phyloP scores from a whole-genome alignment of 768 basidiomycete species.

The Kwoniella sp. region DNA sequence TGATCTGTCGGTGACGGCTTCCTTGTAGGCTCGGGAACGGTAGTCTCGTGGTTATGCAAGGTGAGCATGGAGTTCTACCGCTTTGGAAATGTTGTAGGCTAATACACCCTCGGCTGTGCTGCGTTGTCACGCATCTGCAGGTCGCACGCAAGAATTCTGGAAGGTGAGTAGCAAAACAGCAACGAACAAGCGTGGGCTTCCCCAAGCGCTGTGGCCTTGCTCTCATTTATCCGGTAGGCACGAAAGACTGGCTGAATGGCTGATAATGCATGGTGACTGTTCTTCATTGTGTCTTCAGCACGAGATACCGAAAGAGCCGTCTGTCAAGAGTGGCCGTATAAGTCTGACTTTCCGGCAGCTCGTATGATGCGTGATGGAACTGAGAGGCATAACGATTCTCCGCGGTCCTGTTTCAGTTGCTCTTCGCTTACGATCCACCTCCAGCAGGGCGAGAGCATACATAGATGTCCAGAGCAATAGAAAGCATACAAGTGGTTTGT shows the following conservation, averaged over 20 bases:
- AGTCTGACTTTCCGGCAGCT: slow-evolving; percentile 59
- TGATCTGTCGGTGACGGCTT: no score
- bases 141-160: slow-evolving; percentile 58
- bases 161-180: slow-evolving; percentile 55
- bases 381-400: no score
- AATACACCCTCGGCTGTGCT: not conserved
- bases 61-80: slow-evolving; percentile 24
- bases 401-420: no score
- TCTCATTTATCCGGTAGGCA: no score
- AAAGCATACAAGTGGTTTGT: not conserved
- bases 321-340: slow-evolving; percentile 56
- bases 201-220: no score
- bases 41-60: slow-evolving; percentile 60
- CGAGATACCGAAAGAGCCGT: slow-evolving; percentile 57
- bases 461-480: not conserved
- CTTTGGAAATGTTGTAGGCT: slow-evolving; percentile 2
- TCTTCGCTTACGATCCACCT: no score
- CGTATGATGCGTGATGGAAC: slow-evolving; percentile 29
- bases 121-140: slow-evolving; percentile 13
- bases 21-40: slow-evolving; percentile 54
- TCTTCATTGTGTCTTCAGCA: slow-evolving; percentile 44
- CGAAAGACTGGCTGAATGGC: no score
- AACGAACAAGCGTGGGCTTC: no score
- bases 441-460: no score
- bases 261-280: no score